phyloP scores from a whole-genome alignment of 139 green algal species.

The Auxenochlorella pyrenoidosa region DNA sequence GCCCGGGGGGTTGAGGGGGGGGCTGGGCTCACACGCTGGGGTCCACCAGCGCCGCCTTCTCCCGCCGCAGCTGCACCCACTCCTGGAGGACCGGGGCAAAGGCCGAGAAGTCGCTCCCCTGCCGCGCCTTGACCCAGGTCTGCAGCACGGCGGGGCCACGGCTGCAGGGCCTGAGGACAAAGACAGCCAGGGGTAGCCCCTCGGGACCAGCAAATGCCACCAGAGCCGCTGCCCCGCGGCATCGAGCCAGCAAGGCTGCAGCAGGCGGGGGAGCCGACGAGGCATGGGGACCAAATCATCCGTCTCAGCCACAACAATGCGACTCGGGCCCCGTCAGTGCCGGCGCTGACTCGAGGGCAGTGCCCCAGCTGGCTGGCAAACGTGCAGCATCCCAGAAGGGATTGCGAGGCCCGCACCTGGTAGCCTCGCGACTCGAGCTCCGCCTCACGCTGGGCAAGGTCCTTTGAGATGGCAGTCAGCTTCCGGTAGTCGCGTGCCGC shows the following conservation, averaged over 20 bases:
- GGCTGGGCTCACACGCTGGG: conserved; percentile 21
- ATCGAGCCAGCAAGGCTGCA: too few relatives aligned
- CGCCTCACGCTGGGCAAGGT: conserved; percentile 74
- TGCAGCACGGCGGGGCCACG: conserved; percentile 11
- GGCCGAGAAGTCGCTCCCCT: conserved; percentile 74
- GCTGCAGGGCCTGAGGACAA: too few relatives aligned
- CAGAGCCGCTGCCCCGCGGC: too few relatives aligned
- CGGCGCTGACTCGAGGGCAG: too few relatives aligned
- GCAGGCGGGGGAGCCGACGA: too few relatives aligned
- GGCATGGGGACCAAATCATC: too few relatives aligned
- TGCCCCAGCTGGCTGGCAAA: background rate
- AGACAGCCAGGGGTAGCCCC: too few relatives aligned
- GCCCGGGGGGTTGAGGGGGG: background rate
- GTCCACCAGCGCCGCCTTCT: conserved; percentile 62
- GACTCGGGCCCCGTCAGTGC: too few relatives aligned
- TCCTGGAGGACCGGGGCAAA: conserved; percentile 88
- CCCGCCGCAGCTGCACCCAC: conserved; percentile 75
- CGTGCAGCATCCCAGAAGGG: background rate
- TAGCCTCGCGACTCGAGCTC: conserved; percentile 81
- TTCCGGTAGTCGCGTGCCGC: conserved; percentile 50
- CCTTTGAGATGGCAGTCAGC: conserved; percentile 71
- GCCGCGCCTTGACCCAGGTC: conserved; percentile 83
- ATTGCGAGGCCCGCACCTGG: conserved; percentile 27
- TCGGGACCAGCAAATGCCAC: too few relatives aligned
- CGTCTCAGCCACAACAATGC: too few relatives aligned